Evolutionary conservation across 23 red algal species (phyloP).

Genomic region (Gracilaria gracilis): DNA sequence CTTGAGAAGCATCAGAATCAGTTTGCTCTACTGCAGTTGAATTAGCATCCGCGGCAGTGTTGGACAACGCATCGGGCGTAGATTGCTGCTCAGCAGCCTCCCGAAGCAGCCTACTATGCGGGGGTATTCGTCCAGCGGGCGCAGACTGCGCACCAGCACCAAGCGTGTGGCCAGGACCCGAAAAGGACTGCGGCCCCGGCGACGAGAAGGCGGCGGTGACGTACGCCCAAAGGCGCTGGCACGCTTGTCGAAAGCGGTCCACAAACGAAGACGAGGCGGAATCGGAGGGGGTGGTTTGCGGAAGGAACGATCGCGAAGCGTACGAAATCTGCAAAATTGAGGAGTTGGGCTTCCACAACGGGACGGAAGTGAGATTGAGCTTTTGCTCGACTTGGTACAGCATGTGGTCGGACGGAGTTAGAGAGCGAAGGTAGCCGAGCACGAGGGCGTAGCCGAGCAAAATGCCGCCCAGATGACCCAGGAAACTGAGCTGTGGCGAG

Average conservation of each 20-base stretch:
- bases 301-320: conserved; percentile 1
- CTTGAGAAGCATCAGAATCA: not conserved
- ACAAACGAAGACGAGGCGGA: not conserved
- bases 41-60: not conserved
- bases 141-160: not conserved
- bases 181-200: conserved; percentile 13
- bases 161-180: not conserved
- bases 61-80: not conserved
- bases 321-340: not conserved
- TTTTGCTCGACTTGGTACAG: conserved; percentile 14
- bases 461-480: conserved; percentile 63
- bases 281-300: conserved; percentile 6
- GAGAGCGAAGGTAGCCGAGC: not conserved
- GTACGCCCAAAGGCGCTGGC: not conserved
- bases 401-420: conserved; percentile 36
- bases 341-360: conserved; percentile 37
- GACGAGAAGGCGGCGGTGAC: conserved; percentile 1
- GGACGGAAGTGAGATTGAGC: not conserved
- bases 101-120: conserved; percentile 25
- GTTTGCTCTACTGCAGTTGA: not conserved
- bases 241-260: not conserved
- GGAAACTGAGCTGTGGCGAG: conserved; percentile 34
- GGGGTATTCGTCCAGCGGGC: conserved; percentile 1
- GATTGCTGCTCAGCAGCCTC: not conserved
- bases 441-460: conserved; percentile 43